phyloP scores from a whole-genome alignment of 2,329 filamentous ascomycete genomes.

The Sphaerostilbella broomeana region DNA sequence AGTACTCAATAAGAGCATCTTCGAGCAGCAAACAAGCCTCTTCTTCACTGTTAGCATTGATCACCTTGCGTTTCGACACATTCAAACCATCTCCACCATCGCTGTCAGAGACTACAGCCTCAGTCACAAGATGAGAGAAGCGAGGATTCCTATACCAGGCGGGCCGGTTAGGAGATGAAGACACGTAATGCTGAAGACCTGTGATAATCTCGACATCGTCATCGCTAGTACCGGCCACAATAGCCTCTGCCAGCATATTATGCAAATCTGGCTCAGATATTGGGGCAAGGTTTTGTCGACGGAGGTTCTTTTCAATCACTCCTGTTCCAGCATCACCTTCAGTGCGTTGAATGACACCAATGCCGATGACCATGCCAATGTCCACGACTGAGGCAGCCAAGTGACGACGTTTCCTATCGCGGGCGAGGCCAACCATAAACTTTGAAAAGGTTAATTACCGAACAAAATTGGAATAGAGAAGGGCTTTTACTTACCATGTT shows the following conservation, averaged over 20 bases:
- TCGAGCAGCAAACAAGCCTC: too few relatives aligned
- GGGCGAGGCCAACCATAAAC: constrained; percentile 35
- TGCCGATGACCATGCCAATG: constrained; percentile 31
- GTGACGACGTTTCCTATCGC: constrained; percentile 25
- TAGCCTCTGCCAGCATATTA: constrained; percentile 15
- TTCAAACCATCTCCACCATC: too few relatives aligned
- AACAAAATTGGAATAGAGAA: too few relatives aligned
- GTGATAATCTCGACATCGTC: constrained; percentile 8
- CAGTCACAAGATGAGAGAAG: constrained; percentile 9
- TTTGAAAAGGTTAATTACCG: too few relatives aligned
- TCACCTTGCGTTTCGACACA: too few relatives aligned
- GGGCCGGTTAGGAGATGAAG: background rate
- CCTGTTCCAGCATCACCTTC: constrained; percentile 11
- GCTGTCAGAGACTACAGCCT: too few relatives aligned
- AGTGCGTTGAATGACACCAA: constrained; percentile 40
- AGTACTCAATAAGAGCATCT: too few relatives aligned
- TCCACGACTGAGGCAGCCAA: constrained; percentile 34
- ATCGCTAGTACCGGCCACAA: constrained; percentile 9
- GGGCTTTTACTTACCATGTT: too few relatives aligned
- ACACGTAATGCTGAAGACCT: constrained; percentile 15
- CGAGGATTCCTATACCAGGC: constrained; percentile 23
- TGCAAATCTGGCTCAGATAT: constrained; percentile 22
- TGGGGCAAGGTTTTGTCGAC: constrained; percentile 17
- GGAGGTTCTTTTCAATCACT: constrained; percentile 6
- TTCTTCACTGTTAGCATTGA: too few relatives aligned